Evolutionary conservation across 2,329 filamentous ascomycete species (phyloP), one percentile per base, ranked within the genome.

Genomic region (Cladosporium austrohemisphaericum): DNA sequence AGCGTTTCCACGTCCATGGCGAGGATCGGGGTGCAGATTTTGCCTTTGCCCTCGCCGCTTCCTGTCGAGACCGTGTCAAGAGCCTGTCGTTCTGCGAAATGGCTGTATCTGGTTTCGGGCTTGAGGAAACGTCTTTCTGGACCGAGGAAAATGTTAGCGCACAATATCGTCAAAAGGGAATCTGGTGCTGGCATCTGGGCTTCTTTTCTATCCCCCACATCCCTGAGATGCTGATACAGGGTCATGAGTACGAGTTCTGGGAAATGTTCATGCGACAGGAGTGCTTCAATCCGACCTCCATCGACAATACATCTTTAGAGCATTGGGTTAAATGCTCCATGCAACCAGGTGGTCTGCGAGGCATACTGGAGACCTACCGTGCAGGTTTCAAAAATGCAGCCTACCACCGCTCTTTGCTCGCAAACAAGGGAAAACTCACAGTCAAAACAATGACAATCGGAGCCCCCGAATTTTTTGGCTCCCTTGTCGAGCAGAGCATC

Each of bases 231-330:
- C 56, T 69, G 32, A 68, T 68, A 8, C 58, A 62, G 36, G 65
- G 66, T 2, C 62, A 67, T n/a, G 67, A 69, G 53, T 55, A 60
- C 18, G 65, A 68, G 48, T 68, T 69, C 29, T 69, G 66, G 66
- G 64, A 64, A 43, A 62, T 62, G 55, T 69, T 69, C 52, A 68
- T 68, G 57, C 66, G 65, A 47, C 63, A 65, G 25, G 66, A 70
- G 55, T 69, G 66, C 54, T 68, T 67, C 50, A 67, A 69, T 48
- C 66, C 66, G 8, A 62, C 60, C 45, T 54, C 59, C 8, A 62
- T 70, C 26, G 63, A 66, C 37, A 61, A 58, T 2, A 56, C 55
- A 44, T 64, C 59, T 6, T 38, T 65, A 25, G 55, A 65, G 38
- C 61, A 67, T 52, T 61, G 63, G 63, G 56, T 63, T 36, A 60